A percentile compares a stretch with the other conserved stretches of the same genome.
Evolutionary conservation across 495 filamentous ascomycete genomes (phyloP).

Genomic region (Annulohypoxylon nitens): DNA sequence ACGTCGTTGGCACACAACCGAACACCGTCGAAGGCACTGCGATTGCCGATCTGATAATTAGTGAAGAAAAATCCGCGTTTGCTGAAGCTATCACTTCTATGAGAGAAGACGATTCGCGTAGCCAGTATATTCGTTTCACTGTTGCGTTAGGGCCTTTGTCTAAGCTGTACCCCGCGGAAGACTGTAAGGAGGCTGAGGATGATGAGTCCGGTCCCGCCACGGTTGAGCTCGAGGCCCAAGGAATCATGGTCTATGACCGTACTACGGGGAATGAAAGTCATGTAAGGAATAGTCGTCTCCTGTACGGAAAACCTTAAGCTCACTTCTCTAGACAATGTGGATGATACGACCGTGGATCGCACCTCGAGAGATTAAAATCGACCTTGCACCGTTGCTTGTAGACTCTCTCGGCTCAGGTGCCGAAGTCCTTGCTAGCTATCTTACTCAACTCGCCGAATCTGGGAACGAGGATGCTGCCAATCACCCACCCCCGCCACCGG

Average conservation of each 20-base stretch:
- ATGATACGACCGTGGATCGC: conserved; percentile 95
- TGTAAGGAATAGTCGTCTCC: conserved; percentile 67
- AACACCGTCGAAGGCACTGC: conserved; percentile 79
- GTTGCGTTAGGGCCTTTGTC: conserved; percentile 81
- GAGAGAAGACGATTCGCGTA: conserved; percentile 91
- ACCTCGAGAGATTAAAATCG: conserved; percentile 92
- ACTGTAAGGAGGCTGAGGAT: conserved; percentile 60
- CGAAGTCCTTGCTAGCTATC: conserved; percentile 92
- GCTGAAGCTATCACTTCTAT: conserved; percentile 85
- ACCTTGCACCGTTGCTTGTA: conserved; percentile 89
- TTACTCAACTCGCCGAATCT: conserved; percentile 88
- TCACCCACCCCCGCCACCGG: conserved; percentile 87
- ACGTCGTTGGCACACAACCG: conserved; percentile 85
- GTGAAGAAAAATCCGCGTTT: conserved; percentile 81
- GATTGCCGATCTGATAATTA: conserved; percentile 83
- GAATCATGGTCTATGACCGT: conserved; percentile 96
- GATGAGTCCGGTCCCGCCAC: conserved; percentile 63
- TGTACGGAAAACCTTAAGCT: conserved; percentile 36
- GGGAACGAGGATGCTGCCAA: conserved; percentile 83
- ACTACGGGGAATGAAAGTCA: conserved; percentile 88
- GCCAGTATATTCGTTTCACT: conserved; percentile 90
- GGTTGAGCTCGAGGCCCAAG: conserved; percentile 91
- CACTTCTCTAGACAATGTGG: conserved; percentile 89
- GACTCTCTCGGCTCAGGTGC: conserved; percentile 95
- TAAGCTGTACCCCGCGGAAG: conserved; percentile 68